Conservation (phyloP, 1,139 yeast genomes). For the Blastobotrys apis region DNA sequence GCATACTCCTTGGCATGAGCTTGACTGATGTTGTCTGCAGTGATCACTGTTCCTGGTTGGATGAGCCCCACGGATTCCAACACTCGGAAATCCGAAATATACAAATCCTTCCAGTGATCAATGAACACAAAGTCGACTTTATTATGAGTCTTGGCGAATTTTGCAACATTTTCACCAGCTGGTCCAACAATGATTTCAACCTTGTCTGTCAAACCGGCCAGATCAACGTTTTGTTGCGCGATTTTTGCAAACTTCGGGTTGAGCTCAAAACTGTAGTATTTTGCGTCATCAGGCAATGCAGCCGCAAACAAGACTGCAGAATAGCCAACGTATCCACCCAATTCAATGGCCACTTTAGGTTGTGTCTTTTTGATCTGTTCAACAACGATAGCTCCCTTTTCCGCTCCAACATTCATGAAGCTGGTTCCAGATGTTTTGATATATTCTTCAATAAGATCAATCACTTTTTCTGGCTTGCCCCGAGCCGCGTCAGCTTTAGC, state of each 20-base stretch:
- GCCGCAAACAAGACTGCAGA: slow-evolving; percentile 22
- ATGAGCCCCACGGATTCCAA: slow-evolving; percentile 18
- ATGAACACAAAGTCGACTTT: slow-evolving; percentile 20
- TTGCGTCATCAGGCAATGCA: slow-evolving; percentile 20
- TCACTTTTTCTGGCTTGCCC: not conserved
- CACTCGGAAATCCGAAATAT: slow-evolving; percentile 15
- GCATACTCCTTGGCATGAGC: slow-evolving; percentile 13
- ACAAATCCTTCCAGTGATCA: slow-evolving; percentile 22
- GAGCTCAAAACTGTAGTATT: slow-evolving; percentile 20
- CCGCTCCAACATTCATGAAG: slow-evolving; percentile 13
- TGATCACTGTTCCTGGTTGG: slow-evolving; percentile 17
- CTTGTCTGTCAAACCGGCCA: slow-evolving; percentile 21
- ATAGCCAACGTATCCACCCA: slow-evolving; percentile 19
- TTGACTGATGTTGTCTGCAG: slow-evolving; percentile 21
- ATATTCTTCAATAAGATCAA: not conserved
- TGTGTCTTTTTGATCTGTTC: slow-evolving; percentile 2
- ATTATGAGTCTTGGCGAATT: slow-evolving; percentile 14
- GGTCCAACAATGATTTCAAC: slow-evolving; percentile 24
- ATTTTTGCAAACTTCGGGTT: slow-evolving; percentile 22
- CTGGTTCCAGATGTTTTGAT: not conserved
- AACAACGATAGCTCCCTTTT: slow-evolving; percentile 7
- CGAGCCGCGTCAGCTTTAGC: not conserved
- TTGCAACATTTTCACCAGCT: slow-evolving; percentile 18
- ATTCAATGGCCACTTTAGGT: slow-evolving; percentile 11
- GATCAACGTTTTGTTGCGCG: slow-evolving; percentile 18